Conservation (phyloP, 176 grass and related monocot genomes). For the Aegilops bicornis region DNA sequence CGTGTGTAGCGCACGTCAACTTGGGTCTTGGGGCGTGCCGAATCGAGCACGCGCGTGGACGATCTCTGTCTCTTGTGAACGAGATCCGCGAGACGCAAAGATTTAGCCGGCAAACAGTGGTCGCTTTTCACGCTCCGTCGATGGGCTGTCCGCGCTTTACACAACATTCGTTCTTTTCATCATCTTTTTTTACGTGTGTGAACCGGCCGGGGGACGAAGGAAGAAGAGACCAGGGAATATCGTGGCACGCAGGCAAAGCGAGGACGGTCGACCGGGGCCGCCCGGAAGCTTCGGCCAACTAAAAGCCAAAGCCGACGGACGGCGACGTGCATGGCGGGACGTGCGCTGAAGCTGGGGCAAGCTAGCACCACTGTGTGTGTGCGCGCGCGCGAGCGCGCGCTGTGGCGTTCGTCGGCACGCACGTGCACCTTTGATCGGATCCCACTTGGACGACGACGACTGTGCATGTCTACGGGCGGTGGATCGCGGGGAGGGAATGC, state of each 20-base stretch:
- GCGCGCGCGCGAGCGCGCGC: neutral
- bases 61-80: neutral
- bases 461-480: neutral
- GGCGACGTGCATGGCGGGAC: conserved; percentile 24
- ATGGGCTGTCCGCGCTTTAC: conserved; percentile 32
- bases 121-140: neutral
- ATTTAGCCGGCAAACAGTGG: neutral
- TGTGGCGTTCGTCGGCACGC: neutral
- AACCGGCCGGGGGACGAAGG: neutral
- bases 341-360: neutral
- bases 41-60: neutral
- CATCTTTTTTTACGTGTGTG: neutral
- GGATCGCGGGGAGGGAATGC: neutral
- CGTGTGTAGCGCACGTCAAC: neutral
- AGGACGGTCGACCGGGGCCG: neutral
- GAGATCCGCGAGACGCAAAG: neutral
- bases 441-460: neutral
- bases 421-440: conserved; percentile 29
- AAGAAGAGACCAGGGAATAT: neutral
- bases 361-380: neutral
- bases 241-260: neutral
- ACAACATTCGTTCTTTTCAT: neutral
- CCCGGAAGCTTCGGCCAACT: conserved; percentile 23
- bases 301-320: neutral
- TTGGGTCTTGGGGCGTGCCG: too few relatives aligned